A percentile compares a stretch with the other conserved stretches of the same genome.
These are phyloP conservation scores for Ilyonectria robusta DNA, from an alignment of 2,329 filamentous ascomycete genomes.

Conservation along the genomic window DNA sequence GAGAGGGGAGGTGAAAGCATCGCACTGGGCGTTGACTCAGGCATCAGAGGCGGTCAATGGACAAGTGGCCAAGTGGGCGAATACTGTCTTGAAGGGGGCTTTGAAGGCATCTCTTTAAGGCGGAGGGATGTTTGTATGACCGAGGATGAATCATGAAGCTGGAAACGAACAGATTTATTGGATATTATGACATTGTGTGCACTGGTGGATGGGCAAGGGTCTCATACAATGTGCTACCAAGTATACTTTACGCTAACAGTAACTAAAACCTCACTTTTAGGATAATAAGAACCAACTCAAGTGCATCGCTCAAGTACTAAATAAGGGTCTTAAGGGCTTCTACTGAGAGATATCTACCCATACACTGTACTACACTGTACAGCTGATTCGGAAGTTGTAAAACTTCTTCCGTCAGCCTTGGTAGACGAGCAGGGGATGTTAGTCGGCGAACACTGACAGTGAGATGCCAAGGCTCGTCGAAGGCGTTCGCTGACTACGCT, in stretches of 20 bases:
- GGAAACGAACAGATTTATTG: slow-evolving; percentile 13
- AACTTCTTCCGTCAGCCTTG: not conserved
- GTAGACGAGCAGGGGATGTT: not conserved
- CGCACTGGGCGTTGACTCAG: slow-evolving; percentile 90
- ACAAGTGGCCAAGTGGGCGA: slow-evolving; percentile 77
- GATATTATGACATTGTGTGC: not conserved
- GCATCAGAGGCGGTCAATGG: slow-evolving; percentile 78
- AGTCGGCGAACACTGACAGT: not conserved
- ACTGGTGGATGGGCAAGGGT: not conserved
- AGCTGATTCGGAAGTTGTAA: not conserved
- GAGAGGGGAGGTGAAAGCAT: slow-evolving; percentile 74
- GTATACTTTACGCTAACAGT: not conserved
- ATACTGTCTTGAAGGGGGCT: slow-evolving; percentile 56
- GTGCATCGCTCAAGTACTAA: too few species aligned
- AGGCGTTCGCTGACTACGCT: not conserved
- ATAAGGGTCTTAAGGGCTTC: too few species aligned
- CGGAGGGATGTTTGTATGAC: not conserved
- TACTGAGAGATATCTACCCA: too few species aligned
- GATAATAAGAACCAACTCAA: too few species aligned
- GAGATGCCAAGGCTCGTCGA: slow-evolving; percentile 2
- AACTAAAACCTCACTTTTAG: not conserved
- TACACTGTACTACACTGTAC: too few species aligned
- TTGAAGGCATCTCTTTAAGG: slow-evolving; percentile 49
- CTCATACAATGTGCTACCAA: not conserved
- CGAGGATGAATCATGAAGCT: slow-evolving; percentile 35